Evolutionary conservation across 225 moss, liverwort and hornwort genomes (phyloP), one percentile per base, ranked within the genome.

Genomic region (Thuidium tamariscinum): DNA sequence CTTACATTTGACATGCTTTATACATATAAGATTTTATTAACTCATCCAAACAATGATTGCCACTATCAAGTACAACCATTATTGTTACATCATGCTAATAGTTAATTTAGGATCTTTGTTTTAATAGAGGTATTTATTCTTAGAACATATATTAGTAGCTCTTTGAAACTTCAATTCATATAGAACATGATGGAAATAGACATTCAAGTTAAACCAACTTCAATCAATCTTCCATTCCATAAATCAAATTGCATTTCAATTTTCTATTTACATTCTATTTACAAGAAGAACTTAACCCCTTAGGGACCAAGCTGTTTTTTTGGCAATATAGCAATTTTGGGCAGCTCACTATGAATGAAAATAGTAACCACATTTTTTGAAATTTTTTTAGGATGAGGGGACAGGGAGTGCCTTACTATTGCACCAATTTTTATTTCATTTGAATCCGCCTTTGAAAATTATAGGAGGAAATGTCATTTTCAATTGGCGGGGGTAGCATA

Each of bases 101-200:
- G 7, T 37, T 67, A 21, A 3, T 21, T 6, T 36, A 36, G 5
- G 10, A 18, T 34, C 9, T 19, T 0, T 5, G 0, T 22, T 67
- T 12, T 12, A 67, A 22, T 67, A 0, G 13, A 22, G 3, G 37
- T 4, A 22, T 67, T 3, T 12, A 67, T 4, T 67, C 22, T 67
- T 37, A 4, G 13, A 7, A 4, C 7, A 22, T 12, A 22, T 67
- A 1, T 22, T 13, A 37, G 1, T 37, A 37, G 12, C 37, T 67
- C 13, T 12, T 22, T 22, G 2, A 67, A 23, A 67, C 4, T 49
- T 49, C 46, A 46, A 46, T 67, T 67, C 13, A 22, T 67, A 2
- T 37, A 1, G 7, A 7, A 37, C 4, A 37, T 0, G 0, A 12
- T 5, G 13, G 0, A 0, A 37, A 37, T 12, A 37, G 3, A 67